A percentile compares a stretch with the other conserved stretches of the same genome.
Conservation (phyloP, 257 asterid species). For the Solanum pinnatisectum region DNA sequence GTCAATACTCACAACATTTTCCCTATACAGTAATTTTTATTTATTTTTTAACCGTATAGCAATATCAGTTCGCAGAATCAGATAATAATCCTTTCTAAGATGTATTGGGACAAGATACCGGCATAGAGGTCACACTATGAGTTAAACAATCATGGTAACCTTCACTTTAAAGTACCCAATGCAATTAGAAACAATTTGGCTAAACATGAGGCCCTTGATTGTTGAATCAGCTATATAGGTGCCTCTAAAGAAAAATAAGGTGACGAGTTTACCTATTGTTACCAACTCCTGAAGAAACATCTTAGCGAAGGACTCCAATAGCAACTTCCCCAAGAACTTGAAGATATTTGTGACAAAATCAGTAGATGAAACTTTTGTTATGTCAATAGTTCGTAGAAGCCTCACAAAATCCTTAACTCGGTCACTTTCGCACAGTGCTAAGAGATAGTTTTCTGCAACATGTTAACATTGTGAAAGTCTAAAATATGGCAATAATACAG, state of each 20-base stretch:
- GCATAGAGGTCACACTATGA: not conserved
- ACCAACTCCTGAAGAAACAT: slow-evolving; percentile 48
- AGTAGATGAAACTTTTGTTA: slow-evolving; percentile 46
- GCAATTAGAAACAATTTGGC: not conserved
- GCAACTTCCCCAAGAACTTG: slow-evolving; percentile 59
- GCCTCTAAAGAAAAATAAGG: not conserved
- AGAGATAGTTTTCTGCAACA: slow-evolving; percentile 56
- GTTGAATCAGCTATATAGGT: not conserved
- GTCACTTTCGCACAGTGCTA: slow-evolving; percentile 60
- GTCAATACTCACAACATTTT: not conserved
- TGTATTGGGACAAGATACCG: not conserved
- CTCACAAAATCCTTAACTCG: slow-evolving; percentile 40
- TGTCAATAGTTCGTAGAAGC: slow-evolving; percentile 53
- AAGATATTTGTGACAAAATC: slow-evolving; percentile 36
- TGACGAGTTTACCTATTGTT: slow-evolving; percentile 41
- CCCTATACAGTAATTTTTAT: not conserved
- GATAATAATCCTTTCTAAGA: not conserved
- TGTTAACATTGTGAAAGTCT: not conserved
- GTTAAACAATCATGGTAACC: not conserved
- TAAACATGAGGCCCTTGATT: not conserved
- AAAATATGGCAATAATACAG: not conserved
- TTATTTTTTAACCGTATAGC: not conserved
- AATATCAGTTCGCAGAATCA: not conserved
- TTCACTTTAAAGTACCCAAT: not conserved
- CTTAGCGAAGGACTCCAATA: slow-evolving; percentile 48